These are phyloP conservation scores for Nakazawaea peltata DNA, from an alignment of 805 yeast genomes.

Conservation along the genomic window DNA sequence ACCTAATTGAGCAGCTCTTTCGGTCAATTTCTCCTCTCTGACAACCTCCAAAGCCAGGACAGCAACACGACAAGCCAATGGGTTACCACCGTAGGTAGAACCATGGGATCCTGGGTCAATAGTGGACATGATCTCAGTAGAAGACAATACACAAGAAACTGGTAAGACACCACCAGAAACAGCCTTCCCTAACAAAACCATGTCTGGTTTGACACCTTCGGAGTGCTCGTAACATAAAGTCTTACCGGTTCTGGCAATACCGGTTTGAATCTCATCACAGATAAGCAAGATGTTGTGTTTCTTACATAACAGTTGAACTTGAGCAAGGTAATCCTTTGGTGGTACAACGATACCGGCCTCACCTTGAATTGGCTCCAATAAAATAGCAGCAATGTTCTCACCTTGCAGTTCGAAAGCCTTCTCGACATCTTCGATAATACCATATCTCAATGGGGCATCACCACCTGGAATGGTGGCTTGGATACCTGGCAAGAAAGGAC, in stretches of 20 bases:
- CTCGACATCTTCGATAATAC: conserved; percentile 80
- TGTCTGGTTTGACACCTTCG: conserved; percentile 71
- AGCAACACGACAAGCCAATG: conserved; percentile 87
- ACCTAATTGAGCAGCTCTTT: conserved; percentile 70
- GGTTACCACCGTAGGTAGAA: conserved; percentile 97
- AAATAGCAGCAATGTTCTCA: conserved; percentile 81
- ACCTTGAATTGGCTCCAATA: conserved; percentile 95
- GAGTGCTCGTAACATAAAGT: conserved; percentile 88
- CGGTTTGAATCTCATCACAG: conserved; percentile 97
- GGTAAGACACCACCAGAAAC: conserved; percentile 93
- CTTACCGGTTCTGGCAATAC: conserved; percentile 95
- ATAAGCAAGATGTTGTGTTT: conserved; percentile 81
- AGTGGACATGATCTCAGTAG: conserved; percentile 82
- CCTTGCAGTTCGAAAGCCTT: conserved; percentile 76
- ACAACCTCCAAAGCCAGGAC: conserved; percentile 90
- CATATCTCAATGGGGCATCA: conserved; percentile 63
- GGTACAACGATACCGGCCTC: conserved; percentile 98
- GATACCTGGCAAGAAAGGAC: conserved; percentile 79
- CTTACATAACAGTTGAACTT: conserved; percentile 68
- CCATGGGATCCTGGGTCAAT: conserved; percentile 96
- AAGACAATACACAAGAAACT: conserved; percentile 83
- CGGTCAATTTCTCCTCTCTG: conserved; percentile 76
- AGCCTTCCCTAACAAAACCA: conserved; percentile 88
- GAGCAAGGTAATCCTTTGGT: conserved; percentile 66
- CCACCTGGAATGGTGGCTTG: conserved; percentile 83